Evolutionary conservation across 345 rosid genomes (phyloP), one percentile per base, ranked within the genome.

Genomic region (Salix dunnii): DNA sequence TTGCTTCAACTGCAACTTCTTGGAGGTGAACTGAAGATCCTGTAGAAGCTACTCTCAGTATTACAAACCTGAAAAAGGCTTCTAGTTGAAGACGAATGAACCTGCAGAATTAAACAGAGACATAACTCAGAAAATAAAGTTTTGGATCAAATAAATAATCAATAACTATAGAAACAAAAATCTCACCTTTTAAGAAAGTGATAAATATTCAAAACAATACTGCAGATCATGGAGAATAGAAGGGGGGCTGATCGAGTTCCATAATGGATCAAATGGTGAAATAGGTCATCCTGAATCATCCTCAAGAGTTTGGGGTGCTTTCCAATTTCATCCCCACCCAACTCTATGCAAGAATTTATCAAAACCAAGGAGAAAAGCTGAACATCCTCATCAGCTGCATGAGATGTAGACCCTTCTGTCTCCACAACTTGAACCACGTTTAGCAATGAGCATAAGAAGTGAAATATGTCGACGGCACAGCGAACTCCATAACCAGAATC

Each of bases 31-130:
- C 46, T 40, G 87, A 80, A n/a, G 76, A 79, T 12, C 84, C 86
- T 7, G 71, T 51, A n/a, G 83, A 53, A 9, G 93, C 87, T 21
- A 86, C 80, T 81, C 65, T 88, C 74, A 96, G 49, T 60, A 93
- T 65, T 68, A 96, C 97, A 21, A 85, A 90, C 55, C 84, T 79
- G 79, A 96, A 93, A 84, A 96, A 93, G 18, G 97, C 92, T 83
- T 96, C 99, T n/a, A 96, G 83, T 64, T 93, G 98, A 72, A 96
- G 85, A 61, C 96, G 94, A 83, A 88, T 80, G 77, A 86, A 96
- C 89, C 99, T 96, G 83, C 67, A 71, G 17, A 23, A 60, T 27
- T 14, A 60, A 9, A 6, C 31, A 48, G 8, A n/a, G 6, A 66
- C 62, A 7, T 14, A 16, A 10, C 46, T 42, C 35, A 31, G 21